Evolutionary conservation across 2,329 filamentous ascomycete species (phyloP).

Genomic region (Orbilia brochopaga): DNA sequence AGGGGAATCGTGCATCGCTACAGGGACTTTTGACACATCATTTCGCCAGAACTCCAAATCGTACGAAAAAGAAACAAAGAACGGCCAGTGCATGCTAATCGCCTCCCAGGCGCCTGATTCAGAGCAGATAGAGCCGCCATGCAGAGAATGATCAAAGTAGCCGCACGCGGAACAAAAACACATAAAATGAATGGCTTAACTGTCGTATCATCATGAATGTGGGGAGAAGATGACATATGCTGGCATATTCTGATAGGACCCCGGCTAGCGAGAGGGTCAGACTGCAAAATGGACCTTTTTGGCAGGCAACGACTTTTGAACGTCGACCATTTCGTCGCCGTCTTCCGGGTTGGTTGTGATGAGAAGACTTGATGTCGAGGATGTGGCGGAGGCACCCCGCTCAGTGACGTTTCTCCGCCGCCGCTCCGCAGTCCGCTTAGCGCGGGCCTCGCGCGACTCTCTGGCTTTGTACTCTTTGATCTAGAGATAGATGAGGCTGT

Average conservation of each 20-base stretch:
- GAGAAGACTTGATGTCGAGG: conserved; percentile 27
- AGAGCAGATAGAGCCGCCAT: too few species aligned
- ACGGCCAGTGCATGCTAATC: too few species aligned
- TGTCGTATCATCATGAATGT: too few species aligned
- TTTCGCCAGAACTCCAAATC: too few species aligned
- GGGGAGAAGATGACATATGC: too few species aligned
- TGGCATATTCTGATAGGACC: neutral
- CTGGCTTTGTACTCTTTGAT: conserved; percentile 54
- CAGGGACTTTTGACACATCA: too few species aligned
- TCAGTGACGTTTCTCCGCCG: conserved; percentile 52
- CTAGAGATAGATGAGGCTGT: conserved; percentile 20
- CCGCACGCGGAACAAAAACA: too few species aligned
- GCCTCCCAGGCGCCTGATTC: too few species aligned
- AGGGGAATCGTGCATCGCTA: too few species aligned
- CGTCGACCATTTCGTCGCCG: conserved; percentile 46
- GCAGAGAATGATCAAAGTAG: too few species aligned
- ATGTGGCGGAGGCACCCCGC: conserved; percentile 31
- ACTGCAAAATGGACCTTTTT: conserved; percentile 52
- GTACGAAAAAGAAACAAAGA: too few species aligned
- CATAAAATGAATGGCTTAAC: too few species aligned
- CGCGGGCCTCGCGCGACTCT: conserved; percentile 54
- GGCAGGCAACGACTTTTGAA: conserved; percentile 24
- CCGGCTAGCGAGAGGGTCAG: conserved; percentile 9
- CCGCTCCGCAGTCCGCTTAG: conserved; percentile 53
- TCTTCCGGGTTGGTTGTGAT: conserved; percentile 21